These are phyloP conservation scores for Lachnellula cervina DNA, from an alignment of 2,329 filamentous ascomycete genomes.

Conservation along the genomic window DNA sequence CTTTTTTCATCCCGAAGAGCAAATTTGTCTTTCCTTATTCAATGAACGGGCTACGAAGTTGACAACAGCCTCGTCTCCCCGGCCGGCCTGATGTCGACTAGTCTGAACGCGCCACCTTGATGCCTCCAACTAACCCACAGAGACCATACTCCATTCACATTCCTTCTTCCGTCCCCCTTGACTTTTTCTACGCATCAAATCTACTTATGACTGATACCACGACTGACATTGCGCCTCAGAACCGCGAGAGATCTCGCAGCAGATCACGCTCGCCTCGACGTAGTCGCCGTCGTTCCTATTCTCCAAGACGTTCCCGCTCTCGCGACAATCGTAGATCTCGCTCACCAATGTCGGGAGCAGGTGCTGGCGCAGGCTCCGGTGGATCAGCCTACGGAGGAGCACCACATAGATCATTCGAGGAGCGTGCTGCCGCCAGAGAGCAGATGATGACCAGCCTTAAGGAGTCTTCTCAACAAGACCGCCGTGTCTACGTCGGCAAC, in stretches of 20 bases:
- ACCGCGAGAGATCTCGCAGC: constrained; percentile 77
- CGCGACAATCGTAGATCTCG: constrained; percentile 71
- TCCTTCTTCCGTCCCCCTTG: neutral
- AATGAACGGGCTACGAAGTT: neutral
- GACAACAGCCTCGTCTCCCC: constrained; percentile 6
- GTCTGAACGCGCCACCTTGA: constrained; percentile 16
- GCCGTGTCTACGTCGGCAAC: constrained; percentile 98
- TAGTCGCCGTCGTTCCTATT: constrained; percentile 57
- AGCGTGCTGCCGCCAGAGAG: constrained; percentile 77
- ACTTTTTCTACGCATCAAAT: neutral
- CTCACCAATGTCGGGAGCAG: constrained; percentile 74
- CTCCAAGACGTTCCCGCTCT: constrained; percentile 57
- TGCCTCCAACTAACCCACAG: constrained; percentile 4
- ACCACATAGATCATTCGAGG: constrained; percentile 75
- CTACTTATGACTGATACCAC: constrained; percentile 29
- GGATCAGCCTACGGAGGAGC: constrained; percentile 60
- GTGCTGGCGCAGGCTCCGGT: constrained; percentile 65
- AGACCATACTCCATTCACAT: neutral
- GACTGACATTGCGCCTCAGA: constrained; percentile 44
- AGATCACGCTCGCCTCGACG: constrained; percentile 70
- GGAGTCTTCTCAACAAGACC: constrained; percentile 96
- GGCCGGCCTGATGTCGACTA: constrained; percentile 1
- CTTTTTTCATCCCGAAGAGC: neutral
- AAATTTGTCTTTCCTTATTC: neutral
- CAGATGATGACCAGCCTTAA: constrained; percentile 94